Evolutionary conservation across 2,329 filamentous ascomycete species (phyloP).

Genomic region (Pestalotiopsis sp.): DNA sequence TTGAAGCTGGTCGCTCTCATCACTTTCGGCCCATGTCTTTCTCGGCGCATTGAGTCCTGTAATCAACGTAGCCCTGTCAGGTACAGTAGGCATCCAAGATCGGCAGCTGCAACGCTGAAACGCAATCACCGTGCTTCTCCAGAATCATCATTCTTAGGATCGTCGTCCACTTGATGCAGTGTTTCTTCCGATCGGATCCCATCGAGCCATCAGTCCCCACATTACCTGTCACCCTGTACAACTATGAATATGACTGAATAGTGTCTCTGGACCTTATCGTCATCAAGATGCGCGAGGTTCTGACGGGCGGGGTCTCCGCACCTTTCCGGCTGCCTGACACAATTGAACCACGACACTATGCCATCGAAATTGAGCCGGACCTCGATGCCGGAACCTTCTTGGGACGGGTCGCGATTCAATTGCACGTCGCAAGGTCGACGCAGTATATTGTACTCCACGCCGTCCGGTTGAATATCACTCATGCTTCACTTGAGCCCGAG

Average conservation of each 20-base stretch:
- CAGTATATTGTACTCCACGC: constrained; percentile 10
- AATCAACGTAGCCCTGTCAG: background rate
- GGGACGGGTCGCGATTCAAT: background rate
- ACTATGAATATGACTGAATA: background rate
- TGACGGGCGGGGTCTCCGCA: background rate
- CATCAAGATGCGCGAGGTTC: constrained; percentile 8
- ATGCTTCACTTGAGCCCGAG: background rate
- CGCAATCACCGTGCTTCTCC: background rate
- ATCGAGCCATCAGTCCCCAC: background rate
- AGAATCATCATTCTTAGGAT: background rate
- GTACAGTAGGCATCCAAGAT: background rate
- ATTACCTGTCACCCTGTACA: background rate
- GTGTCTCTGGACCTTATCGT: background rate
- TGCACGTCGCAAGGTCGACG: background rate
- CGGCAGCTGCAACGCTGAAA: background rate
- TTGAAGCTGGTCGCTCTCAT: background rate
- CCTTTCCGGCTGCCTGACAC: constrained; percentile 10
- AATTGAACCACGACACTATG: constrained; percentile 6
- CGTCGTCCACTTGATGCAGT: background rate
- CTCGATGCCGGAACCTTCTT: background rate
- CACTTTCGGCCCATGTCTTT: background rate
- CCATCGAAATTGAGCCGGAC: constrained; percentile 12
- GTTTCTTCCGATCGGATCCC: background rate
- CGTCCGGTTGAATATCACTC: background rate
- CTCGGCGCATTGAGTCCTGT: background rate